Percentiles rank a stretch among this genome's conserved stretches.
Conservation (phyloP, 169 alveolate genomes). For the Eimeria zaria region DNA sequence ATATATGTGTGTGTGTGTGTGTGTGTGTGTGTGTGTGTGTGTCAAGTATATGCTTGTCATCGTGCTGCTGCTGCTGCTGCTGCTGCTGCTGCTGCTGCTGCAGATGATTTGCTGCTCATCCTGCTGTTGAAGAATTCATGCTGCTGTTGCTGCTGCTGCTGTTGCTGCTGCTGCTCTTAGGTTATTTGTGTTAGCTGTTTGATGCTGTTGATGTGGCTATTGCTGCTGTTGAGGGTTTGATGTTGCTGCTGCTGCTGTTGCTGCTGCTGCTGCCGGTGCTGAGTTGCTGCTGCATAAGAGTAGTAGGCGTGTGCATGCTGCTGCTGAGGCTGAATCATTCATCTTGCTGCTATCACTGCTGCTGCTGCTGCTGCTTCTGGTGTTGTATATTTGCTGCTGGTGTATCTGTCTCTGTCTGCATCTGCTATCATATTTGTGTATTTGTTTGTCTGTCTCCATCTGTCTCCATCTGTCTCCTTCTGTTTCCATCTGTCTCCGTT, state of each 20-base stretch:
- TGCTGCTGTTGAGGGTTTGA: not conserved
- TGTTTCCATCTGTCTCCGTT: too few species aligned
- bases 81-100: constrained; percentile 48
- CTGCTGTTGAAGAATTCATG: not conserved
- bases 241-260: not conserved
- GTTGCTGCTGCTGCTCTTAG: not conserved
- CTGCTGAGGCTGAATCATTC: not conserved
- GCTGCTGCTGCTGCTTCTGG: too few species aligned
- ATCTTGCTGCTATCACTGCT: not conserved
- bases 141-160: constrained; percentile 2
- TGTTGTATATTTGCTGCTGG: too few species aligned
- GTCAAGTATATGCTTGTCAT: too few species aligned
- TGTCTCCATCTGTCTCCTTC: too few species aligned
- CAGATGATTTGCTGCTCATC: not conserved
- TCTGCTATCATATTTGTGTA: too few species aligned
- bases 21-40: too few species aligned
- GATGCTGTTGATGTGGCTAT: not conserved
- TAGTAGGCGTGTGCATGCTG: too few species aligned
- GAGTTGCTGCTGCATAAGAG: constrained; percentile 37
- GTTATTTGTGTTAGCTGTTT: not conserved
- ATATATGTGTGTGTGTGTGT: too few species aligned
- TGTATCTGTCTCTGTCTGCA: too few species aligned
- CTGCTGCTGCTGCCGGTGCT: not conserved
- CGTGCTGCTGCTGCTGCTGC: constrained; percentile 18
- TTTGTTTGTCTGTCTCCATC: too few species aligned